A percentile compares a stretch with the other conserved stretches of the same genome.
These are phyloP conservation scores for Magnolia sinica DNA, from an alignment of 164 flowering plant species.

Conservation along the genomic window DNA sequence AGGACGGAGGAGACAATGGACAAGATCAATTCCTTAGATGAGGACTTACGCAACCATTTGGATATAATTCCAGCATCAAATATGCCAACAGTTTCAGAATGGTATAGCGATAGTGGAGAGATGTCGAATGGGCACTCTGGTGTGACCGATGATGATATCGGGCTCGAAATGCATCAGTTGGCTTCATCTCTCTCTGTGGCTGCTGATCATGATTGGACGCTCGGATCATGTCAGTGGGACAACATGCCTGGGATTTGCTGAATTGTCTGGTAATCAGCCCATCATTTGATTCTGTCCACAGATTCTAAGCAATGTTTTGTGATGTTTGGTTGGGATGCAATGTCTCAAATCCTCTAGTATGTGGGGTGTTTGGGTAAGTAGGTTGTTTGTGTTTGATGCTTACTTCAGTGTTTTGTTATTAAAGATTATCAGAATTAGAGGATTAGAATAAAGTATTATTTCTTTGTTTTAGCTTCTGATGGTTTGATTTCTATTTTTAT, in stretches of 20 bases:
- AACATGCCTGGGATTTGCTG: conserved; percentile 45
- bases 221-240: conserved; percentile 14
- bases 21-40: conserved; percentile 38
- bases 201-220: conserved; percentile 30
- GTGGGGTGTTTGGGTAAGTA: neutral
- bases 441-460: neutral
- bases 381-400: neutral
- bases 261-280: neutral
- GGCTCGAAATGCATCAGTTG: conserved; percentile 34
- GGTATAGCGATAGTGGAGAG: conserved; percentile 37
- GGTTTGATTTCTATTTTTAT: too few species aligned
- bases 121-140: conserved; percentile 36
- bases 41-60: conserved; percentile 47
- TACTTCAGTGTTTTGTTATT: neutral
- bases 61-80: conserved; percentile 35
- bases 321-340: neutral
- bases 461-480: too few species aligned
- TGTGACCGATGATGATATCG: conserved; percentile 32
- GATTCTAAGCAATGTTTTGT: too few species aligned
- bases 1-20: conserved; percentile 23
- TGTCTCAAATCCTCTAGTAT: neutral
- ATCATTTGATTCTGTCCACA: neutral
- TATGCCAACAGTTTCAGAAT: conserved; percentile 29
- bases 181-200: conserved; percentile 13
- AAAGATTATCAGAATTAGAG: neutral